Base-by-base conservation (phyloP, 2,329 filamentous ascomycete species). In the Decorospora gaudefroyi region DNA sequence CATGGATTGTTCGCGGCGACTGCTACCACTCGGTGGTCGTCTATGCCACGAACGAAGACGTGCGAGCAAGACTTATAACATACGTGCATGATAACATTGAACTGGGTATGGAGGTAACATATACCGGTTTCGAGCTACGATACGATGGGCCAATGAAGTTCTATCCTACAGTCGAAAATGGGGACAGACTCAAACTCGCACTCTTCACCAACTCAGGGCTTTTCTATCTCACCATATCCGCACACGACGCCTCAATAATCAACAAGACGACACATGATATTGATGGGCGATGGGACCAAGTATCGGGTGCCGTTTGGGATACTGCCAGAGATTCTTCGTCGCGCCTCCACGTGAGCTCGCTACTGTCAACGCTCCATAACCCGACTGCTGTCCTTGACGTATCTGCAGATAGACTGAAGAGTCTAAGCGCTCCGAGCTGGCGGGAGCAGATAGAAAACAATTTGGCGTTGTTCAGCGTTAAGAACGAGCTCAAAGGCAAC, bases 401-500 rank as follows among this genome's bases (percentile, higher is more conserved):
- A 12, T 62, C 68, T 3, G 22, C 62, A 1, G 28, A 46, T 4
- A 23, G 39, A 5, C 18, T 65, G 2, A 32, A 38, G 1, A 27
- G 31, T 0, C 32, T 53, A 7, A 43, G 49, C 5, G 40, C 33
- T 7, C 64, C 72, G 11, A 59, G 56, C n/a, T 77, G 74, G 73
- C 68, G 70, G 19, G 54, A 67, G 17, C 66, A 68, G n/a, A 68
- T 76, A 10, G 49, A 57, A 7, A 67, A 71, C 13, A 64, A 55
- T 5, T 62, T 70, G 29, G 59, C 60, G 3, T 57, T 69, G 1
- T 84, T 78, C 59, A 76, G 78, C 50, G 68, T 74, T 3, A 70
- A 76, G 25, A 70, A 76, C 30, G 75, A 78, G 34, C 69, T 83
- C 2, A 74, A 73, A 15, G 76, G 76, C 4, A 66, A 77, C 37